phyloP scores from a whole-genome alignment of 495 filamentous ascomycete species.

The Penicillium coffeae region DNA sequence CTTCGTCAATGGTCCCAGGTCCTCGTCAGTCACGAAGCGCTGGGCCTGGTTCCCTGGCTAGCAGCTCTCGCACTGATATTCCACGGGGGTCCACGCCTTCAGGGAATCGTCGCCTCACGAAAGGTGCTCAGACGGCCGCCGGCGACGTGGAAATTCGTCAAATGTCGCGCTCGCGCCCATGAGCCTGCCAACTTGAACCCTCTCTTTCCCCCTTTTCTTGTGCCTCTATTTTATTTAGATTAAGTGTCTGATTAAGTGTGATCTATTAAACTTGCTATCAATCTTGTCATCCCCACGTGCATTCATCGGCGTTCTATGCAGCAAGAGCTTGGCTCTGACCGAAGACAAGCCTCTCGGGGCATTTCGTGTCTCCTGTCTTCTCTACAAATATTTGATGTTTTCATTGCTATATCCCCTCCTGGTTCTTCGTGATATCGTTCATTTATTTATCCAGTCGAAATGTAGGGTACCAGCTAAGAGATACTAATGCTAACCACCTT shows the following conservation, averaged over 20 bases:
- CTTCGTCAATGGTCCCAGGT: not conserved
- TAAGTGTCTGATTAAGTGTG: not conserved
- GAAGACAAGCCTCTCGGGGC: not conserved
- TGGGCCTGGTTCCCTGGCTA: constrained; percentile 20
- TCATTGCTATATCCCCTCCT: too few relatives aligned
- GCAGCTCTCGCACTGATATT: constrained; percentile 32
- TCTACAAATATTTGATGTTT: too few relatives aligned
- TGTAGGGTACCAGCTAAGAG: constrained; percentile 12
- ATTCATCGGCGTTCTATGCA: constrained; percentile 4
- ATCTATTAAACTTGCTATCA: constrained; percentile 5
- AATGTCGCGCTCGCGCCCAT: not conserved
- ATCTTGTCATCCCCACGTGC: constrained; percentile 7
- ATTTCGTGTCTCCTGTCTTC: not conserved
- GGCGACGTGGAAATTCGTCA: constrained; percentile 25
- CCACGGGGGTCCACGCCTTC: constrained; percentile 5
- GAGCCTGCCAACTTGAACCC: not conserved
- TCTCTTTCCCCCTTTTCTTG: constrained; percentile 2
- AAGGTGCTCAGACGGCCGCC: constrained; percentile 11
- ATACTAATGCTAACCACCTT: constrained; percentile 85
- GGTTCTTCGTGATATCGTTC: not conserved
- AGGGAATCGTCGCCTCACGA: constrained; percentile 15
- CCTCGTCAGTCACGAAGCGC: not conserved
- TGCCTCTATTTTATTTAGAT: not conserved
- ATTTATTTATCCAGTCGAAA: constrained; percentile 9
- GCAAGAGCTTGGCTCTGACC: not conserved